phyloP scores from a whole-genome alignment of 148 eudicot genomes.

The Mesembryanthemum crystallinum region DNA sequence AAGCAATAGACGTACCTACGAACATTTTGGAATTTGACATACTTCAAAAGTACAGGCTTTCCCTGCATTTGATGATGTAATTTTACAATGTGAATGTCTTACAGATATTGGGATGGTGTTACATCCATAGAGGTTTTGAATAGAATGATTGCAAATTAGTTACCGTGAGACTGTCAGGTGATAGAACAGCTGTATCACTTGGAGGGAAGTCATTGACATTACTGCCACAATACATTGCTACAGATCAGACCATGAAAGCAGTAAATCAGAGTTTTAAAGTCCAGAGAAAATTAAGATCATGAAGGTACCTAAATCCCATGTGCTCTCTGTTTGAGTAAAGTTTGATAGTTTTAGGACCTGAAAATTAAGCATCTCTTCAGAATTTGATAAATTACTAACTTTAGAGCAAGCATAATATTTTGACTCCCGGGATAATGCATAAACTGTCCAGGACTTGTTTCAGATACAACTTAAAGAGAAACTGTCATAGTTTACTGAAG shows the following conservation, averaged over 20 bases:
- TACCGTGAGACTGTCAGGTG: constrained; percentile 72
- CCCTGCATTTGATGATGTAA: constrained; percentile 48
- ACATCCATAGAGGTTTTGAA: neutral
- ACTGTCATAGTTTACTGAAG: neutral
- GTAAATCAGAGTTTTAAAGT: neutral
- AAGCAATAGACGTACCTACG: constrained; percentile 61
- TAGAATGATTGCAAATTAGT: constrained; percentile 13
- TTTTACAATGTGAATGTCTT: neutral
- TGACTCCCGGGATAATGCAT: neutral
- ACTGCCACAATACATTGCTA: constrained; percentile 40
- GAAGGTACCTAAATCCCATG: constrained; percentile 87
- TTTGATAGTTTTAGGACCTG: constrained; percentile 94
- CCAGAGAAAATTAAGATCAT: constrained; percentile 2
- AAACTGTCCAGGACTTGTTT: neutral
- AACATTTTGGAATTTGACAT: constrained; percentile 97
- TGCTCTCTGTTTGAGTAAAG: constrained; percentile 89
- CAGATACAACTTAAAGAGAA: neutral
- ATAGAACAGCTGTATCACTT: constrained; percentile 66
- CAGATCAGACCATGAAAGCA: constrained; percentile 19
- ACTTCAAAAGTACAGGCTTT: constrained; percentile 76
- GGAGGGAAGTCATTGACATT: constrained; percentile 93
- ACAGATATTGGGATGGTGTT: neutral
- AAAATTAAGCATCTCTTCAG: constrained; percentile 23
- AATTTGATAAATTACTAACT: constrained; percentile 1
- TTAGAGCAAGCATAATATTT: neutral